Evolutionary conservation across 2,329 filamentous ascomycete species (phyloP).

Genomic region (Neurospora crassa): DNA sequence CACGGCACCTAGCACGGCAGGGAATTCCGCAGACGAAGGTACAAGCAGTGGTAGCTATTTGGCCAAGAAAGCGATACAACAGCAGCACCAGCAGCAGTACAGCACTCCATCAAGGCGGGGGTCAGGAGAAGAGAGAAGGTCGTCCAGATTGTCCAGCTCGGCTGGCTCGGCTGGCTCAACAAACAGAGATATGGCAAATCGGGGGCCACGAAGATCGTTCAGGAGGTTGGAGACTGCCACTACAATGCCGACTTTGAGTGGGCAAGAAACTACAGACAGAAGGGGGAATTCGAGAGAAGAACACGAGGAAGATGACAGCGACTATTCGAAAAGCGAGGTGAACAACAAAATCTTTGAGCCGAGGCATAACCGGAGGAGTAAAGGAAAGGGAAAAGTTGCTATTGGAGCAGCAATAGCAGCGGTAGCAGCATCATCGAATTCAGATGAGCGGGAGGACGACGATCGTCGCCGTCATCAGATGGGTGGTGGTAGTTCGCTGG

Average conservation of each 20-base stretch:
- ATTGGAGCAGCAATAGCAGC: background rate
- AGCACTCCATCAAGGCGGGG: slow-evolving; percentile 2
- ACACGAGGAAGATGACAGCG: background rate
- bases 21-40: slow-evolving; percentile 33
- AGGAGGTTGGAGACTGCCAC: slow-evolving; percentile 18
- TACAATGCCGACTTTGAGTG: background rate
- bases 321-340: background rate
- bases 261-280: background rate
- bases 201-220: slow-evolving; percentile 15
- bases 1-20: slow-evolving; percentile 35
- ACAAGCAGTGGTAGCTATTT: background rate
- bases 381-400: background rate
- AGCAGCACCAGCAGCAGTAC: slow-evolving; percentile 10
- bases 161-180: slow-evolving; percentile 11
- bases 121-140: background rate
- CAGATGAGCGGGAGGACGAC: background rate
- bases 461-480: background rate
- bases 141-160: slow-evolving; percentile 2
- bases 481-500: background rate
- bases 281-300: background rate
- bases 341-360: background rate
- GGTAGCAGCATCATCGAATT: background rate
- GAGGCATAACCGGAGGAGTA: background rate
- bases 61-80: slow-evolving; percentile 25
- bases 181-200: slow-evolving; percentile 26